These are phyloP conservation scores for Fabrea salina DNA, from an alignment of 169 alveolate species.

Conservation along the genomic window DNA sequence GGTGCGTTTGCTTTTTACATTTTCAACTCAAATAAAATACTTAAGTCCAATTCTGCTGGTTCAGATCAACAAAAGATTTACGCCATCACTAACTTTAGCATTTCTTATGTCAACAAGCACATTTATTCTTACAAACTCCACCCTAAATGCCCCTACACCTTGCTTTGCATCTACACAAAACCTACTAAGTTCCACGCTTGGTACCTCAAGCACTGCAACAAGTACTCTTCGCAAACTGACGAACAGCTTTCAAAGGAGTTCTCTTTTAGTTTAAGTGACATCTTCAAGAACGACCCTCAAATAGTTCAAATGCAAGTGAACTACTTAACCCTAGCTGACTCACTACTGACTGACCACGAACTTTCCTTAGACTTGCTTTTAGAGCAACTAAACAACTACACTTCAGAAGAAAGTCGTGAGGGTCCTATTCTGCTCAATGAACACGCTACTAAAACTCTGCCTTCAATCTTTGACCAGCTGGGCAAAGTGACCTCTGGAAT, in stretches of 20 bases:
- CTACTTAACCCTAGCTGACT: not conserved
- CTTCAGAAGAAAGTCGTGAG: not conserved
- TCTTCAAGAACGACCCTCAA: not conserved
- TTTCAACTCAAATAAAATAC: not conserved
- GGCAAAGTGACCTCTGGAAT: constrained; percentile 5
- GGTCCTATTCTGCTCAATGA: not conserved
- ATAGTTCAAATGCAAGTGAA: constrained; percentile 18
- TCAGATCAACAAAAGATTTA: not conserved
- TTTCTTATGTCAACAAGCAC: not conserved
- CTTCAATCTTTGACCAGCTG: not conserved
- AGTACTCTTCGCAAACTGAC: no score
- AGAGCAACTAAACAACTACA: no score
- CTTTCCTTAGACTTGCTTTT: no score
- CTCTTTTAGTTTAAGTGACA: not conserved
- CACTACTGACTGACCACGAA: not conserved
- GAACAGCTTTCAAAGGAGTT: not conserved
- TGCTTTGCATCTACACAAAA: not conserved
- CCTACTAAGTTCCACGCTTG: not conserved
- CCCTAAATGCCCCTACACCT: not conserved
- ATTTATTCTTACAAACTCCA: not conserved
- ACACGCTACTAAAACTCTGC: not conserved
- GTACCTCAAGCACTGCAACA: not conserved
- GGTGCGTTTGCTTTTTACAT: not conserved
- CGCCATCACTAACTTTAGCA: not conserved
- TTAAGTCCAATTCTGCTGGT: not conserved